These are phyloP conservation scores for Phytophthora podocarpi DNA, from an alignment of 352 stramenopile genomes.

Conservation along the genomic window DNA sequence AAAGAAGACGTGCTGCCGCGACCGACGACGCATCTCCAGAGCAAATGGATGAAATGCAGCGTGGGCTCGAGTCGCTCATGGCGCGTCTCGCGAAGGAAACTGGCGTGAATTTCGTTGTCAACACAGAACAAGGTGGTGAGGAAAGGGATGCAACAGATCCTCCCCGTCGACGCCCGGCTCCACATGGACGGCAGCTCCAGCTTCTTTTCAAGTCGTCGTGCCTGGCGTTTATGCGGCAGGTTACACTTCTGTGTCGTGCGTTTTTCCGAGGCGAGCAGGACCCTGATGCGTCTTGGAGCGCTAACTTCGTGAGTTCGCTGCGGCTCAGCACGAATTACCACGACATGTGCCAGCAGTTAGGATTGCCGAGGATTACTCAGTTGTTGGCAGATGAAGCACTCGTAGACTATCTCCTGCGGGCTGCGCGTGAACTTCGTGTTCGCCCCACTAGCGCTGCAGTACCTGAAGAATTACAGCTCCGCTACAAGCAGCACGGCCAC, in stretches of 20 bases:
- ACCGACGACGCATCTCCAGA: conserved; percentile 27
- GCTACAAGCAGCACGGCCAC: conserved; percentile 63
- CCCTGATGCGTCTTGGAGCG: conserved; percentile 73
- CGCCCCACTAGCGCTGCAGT: conserved; percentile 51
- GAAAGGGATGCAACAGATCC: neutral
- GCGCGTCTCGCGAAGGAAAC: conserved; percentile 44
- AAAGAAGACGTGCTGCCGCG: neutral
- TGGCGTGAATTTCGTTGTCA: conserved; percentile 42
- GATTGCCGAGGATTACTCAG: conserved; percentile 62
- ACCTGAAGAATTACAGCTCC: conserved; percentile 48
- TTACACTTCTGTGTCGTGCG: conserved; percentile 73
- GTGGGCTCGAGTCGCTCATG: conserved; percentile 61
- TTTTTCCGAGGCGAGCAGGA: conserved; percentile 83
- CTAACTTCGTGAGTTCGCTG: conserved; percentile 81
- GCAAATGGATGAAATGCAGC: conserved; percentile 50
- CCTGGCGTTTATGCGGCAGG: conserved; percentile 76
- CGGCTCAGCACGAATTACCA: conserved; percentile 77
- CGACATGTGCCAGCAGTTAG: conserved; percentile 78
- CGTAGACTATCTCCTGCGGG: conserved; percentile 59
- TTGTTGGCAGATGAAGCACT: conserved; percentile 55
- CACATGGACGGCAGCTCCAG: conserved; percentile 59
- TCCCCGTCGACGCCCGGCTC: conserved; percentile 15
- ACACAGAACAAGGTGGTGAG: conserved; percentile 7
- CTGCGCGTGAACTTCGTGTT: conserved; percentile 53
- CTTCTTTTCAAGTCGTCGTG: conserved; percentile 80